A percentile compares a stretch with the other conserved stretches of the same genome.
phyloP scores from a whole-genome alignment of 2,329 filamentous ascomycete species.

The Rutstroemia sydowiana region DNA sequence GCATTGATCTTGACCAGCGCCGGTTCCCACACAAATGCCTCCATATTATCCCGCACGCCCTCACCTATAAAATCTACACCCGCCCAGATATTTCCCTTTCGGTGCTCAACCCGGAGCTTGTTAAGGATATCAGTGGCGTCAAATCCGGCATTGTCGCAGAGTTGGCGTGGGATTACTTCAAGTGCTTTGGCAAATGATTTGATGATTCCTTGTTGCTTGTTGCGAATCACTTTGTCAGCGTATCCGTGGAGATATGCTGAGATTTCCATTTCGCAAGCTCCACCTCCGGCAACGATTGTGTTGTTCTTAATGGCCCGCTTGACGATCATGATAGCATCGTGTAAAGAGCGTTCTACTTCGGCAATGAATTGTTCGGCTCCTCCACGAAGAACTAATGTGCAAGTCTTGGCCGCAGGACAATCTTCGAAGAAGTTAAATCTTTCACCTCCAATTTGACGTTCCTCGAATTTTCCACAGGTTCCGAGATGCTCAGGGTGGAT shows the following conservation, averaged over 20 bases:
- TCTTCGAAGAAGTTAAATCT: constrained; percentile 98
- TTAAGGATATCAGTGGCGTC: constrained; percentile 98
- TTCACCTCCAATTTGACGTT: constrained; percentile 94
- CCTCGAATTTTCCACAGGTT: constrained; percentile 83
- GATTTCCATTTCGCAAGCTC: constrained; percentile 93
- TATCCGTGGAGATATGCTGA: constrained; percentile 88
- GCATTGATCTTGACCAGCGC: constrained; percentile 95
- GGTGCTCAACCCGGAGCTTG: constrained; percentile 89
- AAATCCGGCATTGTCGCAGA: constrained; percentile 98
- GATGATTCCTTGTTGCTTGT: constrained; percentile 97
- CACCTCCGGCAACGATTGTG: constrained; percentile 89
- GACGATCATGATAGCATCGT: constrained; percentile 99
- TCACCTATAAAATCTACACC: constrained; percentile 93
- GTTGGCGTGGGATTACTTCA: constrained; percentile 90
- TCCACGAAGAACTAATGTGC: constrained; percentile 88
- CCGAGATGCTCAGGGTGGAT: constrained; percentile 85
- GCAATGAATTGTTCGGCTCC: constrained; percentile 99
- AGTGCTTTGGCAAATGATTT: constrained; percentile 97
- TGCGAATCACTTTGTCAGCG: constrained; percentile 82
- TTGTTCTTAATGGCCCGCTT: constrained; percentile 96
- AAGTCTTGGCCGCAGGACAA: constrained; percentile 92
- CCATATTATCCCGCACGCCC: constrained; percentile 89
- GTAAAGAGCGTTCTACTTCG: constrained; percentile 92
- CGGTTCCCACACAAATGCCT: constrained; percentile 95
- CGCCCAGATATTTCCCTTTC: constrained; percentile 87